Base-by-base conservation (phyloP, 768 basidiomycete genomes). In the Galerina sulciceps region DNA sequence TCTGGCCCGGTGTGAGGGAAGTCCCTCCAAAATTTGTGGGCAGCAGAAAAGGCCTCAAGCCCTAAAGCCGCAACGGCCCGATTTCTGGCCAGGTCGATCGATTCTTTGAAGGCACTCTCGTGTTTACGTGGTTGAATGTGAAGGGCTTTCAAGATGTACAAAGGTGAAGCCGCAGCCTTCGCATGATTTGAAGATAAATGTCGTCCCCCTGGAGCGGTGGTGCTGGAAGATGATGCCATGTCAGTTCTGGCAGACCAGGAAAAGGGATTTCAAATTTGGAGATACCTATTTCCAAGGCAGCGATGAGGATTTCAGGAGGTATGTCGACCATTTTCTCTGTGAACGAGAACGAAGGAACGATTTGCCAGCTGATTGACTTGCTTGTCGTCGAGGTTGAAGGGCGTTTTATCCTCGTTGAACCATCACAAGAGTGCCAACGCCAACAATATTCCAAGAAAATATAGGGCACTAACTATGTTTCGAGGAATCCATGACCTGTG, bases 181-280 rank as follows among this genome's bases (percentile, higher is more conserved):
- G 57, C 47, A n/a, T 74, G 58, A 35, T 73, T 50, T 65, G 18
- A 43, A 42, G 15, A 72, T 22, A 8, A 59, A 51, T 23, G 75
- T 54, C 36, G 73, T 72, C 1, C 73, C 73, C 72, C 71, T n/a
- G 74, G 6, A 76, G 64, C 4, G 67, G 68, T n/a, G 74, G 74
- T 0, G 71, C 41, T 63, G 65, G 2, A 55, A 40, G 38, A 73
- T 54, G 26, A 72, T 60, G 49, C 66, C 61, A 53, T 69, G 60
- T 65, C 72, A 76, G 18, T 49, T 23, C 5, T 54, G 61, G 57
- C 68, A 73, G 20, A 74, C 73, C n/a, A 66, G 59, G 22, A 70
- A 67, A 4, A 73, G 50, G 1, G 71, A 71, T 65, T 35, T 68
- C 72, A 60, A 68, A 72, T n/a, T 62, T 61, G 18, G 71, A 60